Base-by-base conservation (phyloP, 805 yeast genomes). In the Candida broadrunensis region DNA sequence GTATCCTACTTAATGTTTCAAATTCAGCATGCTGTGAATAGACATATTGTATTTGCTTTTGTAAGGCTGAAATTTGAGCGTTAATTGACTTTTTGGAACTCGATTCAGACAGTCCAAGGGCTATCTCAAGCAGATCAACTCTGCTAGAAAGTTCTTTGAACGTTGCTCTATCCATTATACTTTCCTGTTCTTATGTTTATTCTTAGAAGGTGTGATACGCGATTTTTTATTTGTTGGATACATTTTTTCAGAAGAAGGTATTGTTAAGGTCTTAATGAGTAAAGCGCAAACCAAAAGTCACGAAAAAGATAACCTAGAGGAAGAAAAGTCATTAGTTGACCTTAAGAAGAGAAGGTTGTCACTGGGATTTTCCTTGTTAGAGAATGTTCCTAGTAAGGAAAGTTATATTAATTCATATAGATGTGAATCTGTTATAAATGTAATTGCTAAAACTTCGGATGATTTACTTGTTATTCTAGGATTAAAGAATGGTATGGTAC, bases 1-100 rank as follows among this genome's bases (percentile, higher is more conserved):
- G 39, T 16, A 60, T 42, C 18, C 44, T 38, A 35, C 48, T 45
- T 30, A 61, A 38, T 13, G 46, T 44, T 3, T 26, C 42, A n/a
- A 57, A 44, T 41, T 58, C 63, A 4, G 47, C 37, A 39, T 55
- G 42, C 12, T 35, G 35, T 11, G 34, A 26, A 38, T 54, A 55
- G n/a, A 57, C 33, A 7, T 38, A 21, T 9, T 40, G 34, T 15
- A 58, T 27, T 15, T 45, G 43, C 5, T 15, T 21, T 23, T 47
- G 47, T 16, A 59, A 36, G 3, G 14, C 9, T n/a, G 44, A 26
- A 9, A 59, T 13, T 39, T 56, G 58, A 4, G 35, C 11, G 3
- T 17, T 20, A 15, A 39, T 16, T 1, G 35, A 9, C 8, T 33
- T 36, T 8, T 34, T 20, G 21, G 25, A 25, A 17, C 5, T 18